Percentiles rank a stretch among this genome's conserved stretches.
Evolutionary conservation across 2,329 filamentous ascomycete species (phyloP).

Genomic region (Xylariaceae sp.): DNA sequence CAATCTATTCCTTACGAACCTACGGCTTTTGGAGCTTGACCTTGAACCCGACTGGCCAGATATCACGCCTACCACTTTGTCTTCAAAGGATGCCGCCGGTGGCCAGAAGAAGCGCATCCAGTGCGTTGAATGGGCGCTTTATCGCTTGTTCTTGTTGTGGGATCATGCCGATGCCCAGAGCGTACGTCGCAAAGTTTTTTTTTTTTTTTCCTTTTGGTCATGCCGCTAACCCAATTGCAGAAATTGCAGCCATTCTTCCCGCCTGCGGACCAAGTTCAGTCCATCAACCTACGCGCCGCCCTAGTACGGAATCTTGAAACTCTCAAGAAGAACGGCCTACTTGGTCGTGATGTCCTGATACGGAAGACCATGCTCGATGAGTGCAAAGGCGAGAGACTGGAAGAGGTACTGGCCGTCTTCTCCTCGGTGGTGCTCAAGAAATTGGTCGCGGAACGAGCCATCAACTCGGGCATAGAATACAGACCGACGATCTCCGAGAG

Average conservation of each 20-base stretch:
- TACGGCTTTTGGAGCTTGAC: conserved; percentile 78
- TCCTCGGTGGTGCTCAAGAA: conserved; percentile 78
- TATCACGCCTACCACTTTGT: conserved; percentile 66
- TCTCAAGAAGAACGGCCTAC: conserved; percentile 77
- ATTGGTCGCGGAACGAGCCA: conserved; percentile 43
- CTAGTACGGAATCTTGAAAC: conserved; percentile 76
- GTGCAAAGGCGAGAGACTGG: conserved; percentile 84
- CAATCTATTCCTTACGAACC: conserved; percentile 71
- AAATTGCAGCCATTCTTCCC: conserved; percentile 90
- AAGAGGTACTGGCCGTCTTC: conserved; percentile 78
- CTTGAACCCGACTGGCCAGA: conserved; percentile 71
- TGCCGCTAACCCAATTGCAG: conserved; percentile 38
- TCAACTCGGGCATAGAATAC: conserved; percentile 33
- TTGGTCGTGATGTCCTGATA: conserved; percentile 73
- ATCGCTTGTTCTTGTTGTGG: conserved; percentile 78
- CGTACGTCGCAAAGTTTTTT: conserved; percentile 41
- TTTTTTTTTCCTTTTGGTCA: neutral
- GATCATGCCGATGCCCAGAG: conserved; percentile 69
- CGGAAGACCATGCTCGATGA: conserved; percentile 96
- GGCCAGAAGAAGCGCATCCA: conserved; percentile 79
- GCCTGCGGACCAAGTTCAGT: conserved; percentile 82
- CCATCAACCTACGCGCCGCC: conserved; percentile 79
- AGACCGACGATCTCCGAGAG: conserved; percentile 46
- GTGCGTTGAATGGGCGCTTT: conserved; percentile 85
- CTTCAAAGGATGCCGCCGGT: conserved; percentile 56